Conservation (phyloP, 2,329 filamentous ascomycete genomes). For the Calonectria pauciramosa region DNA sequence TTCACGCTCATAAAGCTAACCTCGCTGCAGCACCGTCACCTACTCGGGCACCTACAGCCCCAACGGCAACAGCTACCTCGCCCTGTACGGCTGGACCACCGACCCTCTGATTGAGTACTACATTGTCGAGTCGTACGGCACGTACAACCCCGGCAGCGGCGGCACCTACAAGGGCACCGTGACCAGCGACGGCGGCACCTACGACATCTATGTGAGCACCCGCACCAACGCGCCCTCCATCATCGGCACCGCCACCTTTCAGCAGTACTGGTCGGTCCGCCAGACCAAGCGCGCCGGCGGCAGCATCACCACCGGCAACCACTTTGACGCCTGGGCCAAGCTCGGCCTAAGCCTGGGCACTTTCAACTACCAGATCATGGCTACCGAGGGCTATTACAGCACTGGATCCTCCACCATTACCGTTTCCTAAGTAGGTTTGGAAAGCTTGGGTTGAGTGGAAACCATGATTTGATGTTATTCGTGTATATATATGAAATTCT, state of each 20-base stretch:
- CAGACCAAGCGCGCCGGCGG: slow-evolving; percentile 62
- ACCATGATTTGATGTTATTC: background rate
- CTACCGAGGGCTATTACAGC: slow-evolving; percentile 66
- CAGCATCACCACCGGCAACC: slow-evolving; percentile 62
- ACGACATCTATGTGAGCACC: slow-evolving; percentile 53
- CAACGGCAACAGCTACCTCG: slow-evolving; percentile 53
- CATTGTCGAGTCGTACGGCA: slow-evolving; percentile 55
- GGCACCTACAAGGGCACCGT: slow-evolving; percentile 50
- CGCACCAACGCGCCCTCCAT: slow-evolving; percentile 60
- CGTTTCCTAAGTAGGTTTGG: slow-evolving; percentile 52
- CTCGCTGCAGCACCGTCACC: slow-evolving; percentile 27
- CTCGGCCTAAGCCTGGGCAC: slow-evolving; percentile 61
- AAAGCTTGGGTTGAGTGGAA: background rate
- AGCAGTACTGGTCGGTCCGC: slow-evolving; percentile 67
- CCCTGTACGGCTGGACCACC: slow-evolving; percentile 56
- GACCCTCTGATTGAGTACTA: slow-evolving; percentile 55
- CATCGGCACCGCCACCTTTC: slow-evolving; percentile 62
- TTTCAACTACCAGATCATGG: slow-evolving; percentile 67
- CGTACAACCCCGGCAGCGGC: slow-evolving; percentile 51
- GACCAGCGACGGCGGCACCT: slow-evolving; percentile 51
- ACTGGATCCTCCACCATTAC: slow-evolving; percentile 61
- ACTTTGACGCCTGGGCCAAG: slow-evolving; percentile 66
- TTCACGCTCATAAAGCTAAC: background rate
- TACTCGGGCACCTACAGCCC: slow-evolving; percentile 48
- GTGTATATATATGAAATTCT: slow-evolving; percentile 24